These are phyloP conservation scores for Trypanosoma vivax DNA, from an alignment of 208 protist species.

Conservation along the genomic window DNA sequence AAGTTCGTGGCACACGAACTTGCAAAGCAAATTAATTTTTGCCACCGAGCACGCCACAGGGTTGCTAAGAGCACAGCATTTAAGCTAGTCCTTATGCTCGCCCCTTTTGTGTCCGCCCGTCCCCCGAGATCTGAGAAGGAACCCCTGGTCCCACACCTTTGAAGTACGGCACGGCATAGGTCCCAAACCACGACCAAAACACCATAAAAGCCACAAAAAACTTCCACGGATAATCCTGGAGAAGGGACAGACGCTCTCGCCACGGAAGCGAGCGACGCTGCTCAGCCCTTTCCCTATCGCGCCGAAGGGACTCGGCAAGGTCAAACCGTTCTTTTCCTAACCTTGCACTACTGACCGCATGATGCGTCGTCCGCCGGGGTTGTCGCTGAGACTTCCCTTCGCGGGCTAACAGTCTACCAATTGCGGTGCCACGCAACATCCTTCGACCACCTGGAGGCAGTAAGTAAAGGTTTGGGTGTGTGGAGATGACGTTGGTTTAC, in stretches of 20 bases:
- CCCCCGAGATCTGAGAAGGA: too few relatives aligned
- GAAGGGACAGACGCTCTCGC: constrained; percentile 27
- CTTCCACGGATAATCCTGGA: constrained; percentile 68
- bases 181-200: constrained; percentile 60
- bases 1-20: too few relatives aligned
- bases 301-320: constrained; percentile 28
- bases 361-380: constrained; percentile 29
- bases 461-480: too few relatives aligned
- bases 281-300: constrained; percentile 42
- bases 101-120: too few relatives aligned
- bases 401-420: not conserved
- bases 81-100: too few relatives aligned
- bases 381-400: constrained; percentile 1
- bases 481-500: too few relatives aligned
- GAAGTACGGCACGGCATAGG: constrained; percentile 57
- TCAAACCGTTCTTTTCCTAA: constrained; percentile 48
- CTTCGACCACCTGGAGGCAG: not conserved
- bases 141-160: constrained; percentile 37
- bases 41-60: too few relatives aligned
- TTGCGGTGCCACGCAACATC: not conserved
- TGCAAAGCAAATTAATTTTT: too few relatives aligned
- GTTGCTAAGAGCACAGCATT: too few relatives aligned
- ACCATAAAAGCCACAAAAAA: constrained; percentile 67
- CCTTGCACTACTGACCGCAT: constrained; percentile 33
- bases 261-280: constrained; percentile 35